Percentiles rank a stretch among this genome's conserved stretches.
These are phyloP conservation scores for Pseudomassariella vexata DNA, from an alignment of 2,329 filamentous ascomycete species.

Conservation along the genomic window DNA sequence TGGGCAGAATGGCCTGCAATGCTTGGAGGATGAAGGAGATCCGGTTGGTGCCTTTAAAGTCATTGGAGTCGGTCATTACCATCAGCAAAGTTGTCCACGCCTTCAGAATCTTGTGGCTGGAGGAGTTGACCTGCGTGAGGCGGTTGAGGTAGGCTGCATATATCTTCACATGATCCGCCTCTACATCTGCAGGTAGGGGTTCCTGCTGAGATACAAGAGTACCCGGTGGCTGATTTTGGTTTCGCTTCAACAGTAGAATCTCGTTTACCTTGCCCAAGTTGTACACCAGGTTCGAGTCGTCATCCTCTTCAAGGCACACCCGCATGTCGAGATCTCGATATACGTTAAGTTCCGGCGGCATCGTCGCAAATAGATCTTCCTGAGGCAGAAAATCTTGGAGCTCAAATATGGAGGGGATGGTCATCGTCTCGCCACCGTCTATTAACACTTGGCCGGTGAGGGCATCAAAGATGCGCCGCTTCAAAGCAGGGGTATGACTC, in stretches of 20 bases:
- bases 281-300: slow-evolving; percentile 53
- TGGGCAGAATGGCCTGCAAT: slow-evolving; percentile 81
- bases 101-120: slow-evolving; percentile 63
- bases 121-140: slow-evolving; percentile 48
- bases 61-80: slow-evolving; percentile 76
- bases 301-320: slow-evolving; percentile 55
- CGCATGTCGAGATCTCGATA: slow-evolving; percentile 64
- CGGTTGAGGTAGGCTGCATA: slow-evolving; percentile 61
- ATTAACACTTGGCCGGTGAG: slow-evolving; percentile 71
- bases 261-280: slow-evolving; percentile 68
- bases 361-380: slow-evolving; percentile 42
- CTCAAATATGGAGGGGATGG: slow-evolving; percentile 77
- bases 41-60: slow-evolving; percentile 67
- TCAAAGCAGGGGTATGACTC: slow-evolving; percentile 63
- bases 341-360: slow-evolving; percentile 49
- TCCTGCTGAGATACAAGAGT: slow-evolving; percentile 45
- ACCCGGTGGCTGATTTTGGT: slow-evolving; percentile 49
- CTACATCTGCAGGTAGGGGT: slow-evolving; percentile 43
- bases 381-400: slow-evolving; percentile 79
- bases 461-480: slow-evolving; percentile 62
- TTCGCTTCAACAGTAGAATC: slow-evolving; percentile 64
- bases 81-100: slow-evolving; percentile 83
- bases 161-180: slow-evolving; percentile 55
- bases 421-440: slow-evolving; percentile 59
- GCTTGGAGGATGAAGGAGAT: slow-evolving; percentile 79